Evolutionary conservation across 2,329 filamentous ascomycete genomes (phyloP).

Genomic region (Colletotrichum musae): DNA sequence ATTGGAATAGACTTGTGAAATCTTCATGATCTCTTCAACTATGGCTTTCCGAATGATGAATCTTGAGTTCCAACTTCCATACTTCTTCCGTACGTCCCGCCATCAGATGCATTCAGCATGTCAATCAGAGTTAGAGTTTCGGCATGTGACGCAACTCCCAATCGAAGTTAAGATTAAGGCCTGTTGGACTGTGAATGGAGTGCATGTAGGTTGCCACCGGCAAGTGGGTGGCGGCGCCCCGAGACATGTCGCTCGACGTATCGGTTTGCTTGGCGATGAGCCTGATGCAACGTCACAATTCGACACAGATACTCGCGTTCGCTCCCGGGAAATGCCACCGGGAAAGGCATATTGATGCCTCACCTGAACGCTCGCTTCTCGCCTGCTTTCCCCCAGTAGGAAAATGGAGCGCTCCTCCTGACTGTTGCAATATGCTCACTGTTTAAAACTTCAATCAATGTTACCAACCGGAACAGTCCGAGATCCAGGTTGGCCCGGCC

Average conservation of each 20-base stretch:
- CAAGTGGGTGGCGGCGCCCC: not conserved
- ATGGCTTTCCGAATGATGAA: not conserved
- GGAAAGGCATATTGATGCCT: not conserved
- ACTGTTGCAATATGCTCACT: no score
- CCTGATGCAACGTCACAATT: not conserved
- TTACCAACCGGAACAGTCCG: no score
- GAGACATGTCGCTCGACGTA: not conserved
- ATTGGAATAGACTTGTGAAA: constrained; percentile 11
- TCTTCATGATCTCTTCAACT: not conserved
- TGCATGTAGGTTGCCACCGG: not conserved
- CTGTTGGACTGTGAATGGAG: not conserved
- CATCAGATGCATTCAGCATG: not conserved
- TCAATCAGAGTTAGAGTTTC: not conserved
- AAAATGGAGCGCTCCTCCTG: not conserved
- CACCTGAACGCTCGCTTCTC: not conserved
- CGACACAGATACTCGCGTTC: not conserved
- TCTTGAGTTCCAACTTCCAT: no score
- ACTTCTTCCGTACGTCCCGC: not conserved
- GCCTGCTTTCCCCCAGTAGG: not conserved
- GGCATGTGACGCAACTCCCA: not conserved
- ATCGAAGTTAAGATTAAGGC: not conserved
- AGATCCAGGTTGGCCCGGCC: no score
- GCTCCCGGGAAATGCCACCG: not conserved
- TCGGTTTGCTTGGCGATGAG: not conserved
- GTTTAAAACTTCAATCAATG: no score